Evolutionary conservation across 2,329 filamentous ascomycete genomes (phyloP), one percentile per base, ranked within the genome.

Genomic region (Neopestalotiopsis sp.): DNA sequence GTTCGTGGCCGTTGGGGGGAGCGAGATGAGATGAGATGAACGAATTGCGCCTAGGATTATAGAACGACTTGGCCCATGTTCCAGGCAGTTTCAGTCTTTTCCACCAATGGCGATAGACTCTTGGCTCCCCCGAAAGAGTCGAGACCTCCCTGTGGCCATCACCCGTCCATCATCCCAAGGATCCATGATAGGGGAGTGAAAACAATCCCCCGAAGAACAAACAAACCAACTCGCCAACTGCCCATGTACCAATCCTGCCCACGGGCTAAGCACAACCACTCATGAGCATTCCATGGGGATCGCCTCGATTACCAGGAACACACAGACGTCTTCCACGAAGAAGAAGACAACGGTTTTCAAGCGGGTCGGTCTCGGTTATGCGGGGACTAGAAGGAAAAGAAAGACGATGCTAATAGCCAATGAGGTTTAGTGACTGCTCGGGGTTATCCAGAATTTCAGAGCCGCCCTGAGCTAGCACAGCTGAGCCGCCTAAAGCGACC

Each of bases 361-460:
- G 59, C 20, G 59, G 59, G 61, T 20, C 61, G 59, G 61, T 20
- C 61, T 64, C 61, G 61, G n/a, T 66, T 66, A 66, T 66, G 42
- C 63, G 63, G 63, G 42, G 49, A 66, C 63, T 65, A 65, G 49
- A 34, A n/a, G 13, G 10, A 42, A 20, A 57, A 40, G 42, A 45
- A 9, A 34, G 45, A 40, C 38, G 14, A 57, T n/a, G 34, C 63
- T 56, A 66, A 38, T 20, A 5, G 14, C 49, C 9, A 38, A 34
- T 32, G 17, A 4, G 24, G 63, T 5, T 12, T 66, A 66, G 63
- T 14, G 7, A 10, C 9, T 10, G 38, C 32, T 40, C 62, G 56
- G 14, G 10, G 34, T 30, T 20, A 38, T 52, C 10, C 45, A 42
- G 63, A 49, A 17, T 45, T 52, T 38, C 45, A 42, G 63, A 49